These are phyloP conservation scores for Vittaforma corneae DNA, from an alignment of 371 early-diverging fungal genomes.

Conservation along the genomic window DNA sequence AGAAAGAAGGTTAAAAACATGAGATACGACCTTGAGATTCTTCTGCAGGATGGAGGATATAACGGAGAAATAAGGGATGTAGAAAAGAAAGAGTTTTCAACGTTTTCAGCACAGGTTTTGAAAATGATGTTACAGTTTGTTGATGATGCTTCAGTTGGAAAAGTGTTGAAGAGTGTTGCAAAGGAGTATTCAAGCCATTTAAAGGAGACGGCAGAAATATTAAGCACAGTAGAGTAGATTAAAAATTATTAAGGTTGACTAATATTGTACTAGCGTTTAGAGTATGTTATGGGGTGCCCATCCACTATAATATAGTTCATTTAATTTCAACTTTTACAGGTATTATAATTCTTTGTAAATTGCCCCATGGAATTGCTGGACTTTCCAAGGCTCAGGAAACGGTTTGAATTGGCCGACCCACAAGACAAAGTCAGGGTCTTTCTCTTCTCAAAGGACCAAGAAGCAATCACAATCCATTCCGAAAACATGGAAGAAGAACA, in stretches of 20 bases:
- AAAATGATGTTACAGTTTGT: constrained; percentile 42
- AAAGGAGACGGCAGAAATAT: constrained; percentile 21
- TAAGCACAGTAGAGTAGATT: constrained; percentile 38
- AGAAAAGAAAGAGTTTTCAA: constrained; percentile 25
- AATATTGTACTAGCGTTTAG: too few relatives aligned
- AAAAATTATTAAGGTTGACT: too few relatives aligned
- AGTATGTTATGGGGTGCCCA: too few relatives aligned
- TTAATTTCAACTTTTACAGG: too few relatives aligned
- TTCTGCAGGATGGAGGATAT: constrained; percentile 12
- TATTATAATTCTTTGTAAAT: too few relatives aligned
- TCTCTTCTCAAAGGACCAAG: background rate
- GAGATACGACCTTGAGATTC: constrained; percentile 49
- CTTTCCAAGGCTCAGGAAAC: too few relatives aligned
- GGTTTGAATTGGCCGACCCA: too few relatives aligned
- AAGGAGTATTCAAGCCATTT: constrained; percentile 27
- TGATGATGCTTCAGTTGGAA: constrained; percentile 32
- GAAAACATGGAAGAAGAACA: background rate
- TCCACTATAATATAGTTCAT: too few relatives aligned
- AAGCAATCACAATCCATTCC: background rate
- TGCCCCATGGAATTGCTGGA: too few relatives aligned
- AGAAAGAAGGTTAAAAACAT: constrained; percentile 45
- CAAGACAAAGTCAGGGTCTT: too few relatives aligned
- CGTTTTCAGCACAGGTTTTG: background rate
- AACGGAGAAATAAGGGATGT: background rate
- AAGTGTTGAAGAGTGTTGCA: constrained; percentile 25